Base-by-base conservation (phyloP, 1,284 basidiomycete genomes). In the Golubevia sp. region DNA sequence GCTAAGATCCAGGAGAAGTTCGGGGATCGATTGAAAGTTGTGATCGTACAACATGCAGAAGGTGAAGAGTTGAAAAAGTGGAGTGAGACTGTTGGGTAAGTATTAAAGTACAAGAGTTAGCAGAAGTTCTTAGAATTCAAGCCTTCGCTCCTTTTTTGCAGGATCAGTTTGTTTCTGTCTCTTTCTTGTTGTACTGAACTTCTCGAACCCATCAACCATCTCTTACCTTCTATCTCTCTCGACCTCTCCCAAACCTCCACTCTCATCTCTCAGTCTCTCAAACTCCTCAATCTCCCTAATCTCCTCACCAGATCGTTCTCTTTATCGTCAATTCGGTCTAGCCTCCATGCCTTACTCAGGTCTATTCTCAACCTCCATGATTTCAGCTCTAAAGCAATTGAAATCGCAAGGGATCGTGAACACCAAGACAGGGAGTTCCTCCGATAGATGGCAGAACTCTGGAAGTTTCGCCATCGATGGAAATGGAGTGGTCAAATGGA, bases 401-500 rank as follows among this genome's bases (percentile, higher is more conserved):
- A 62, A 53, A n/a, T 25, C 50, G 21, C 21, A 68, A 44, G 64
- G 64, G 7, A 66, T 66, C 52, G 52, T 51, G 15, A 68, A 66
- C 44, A 65, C 63, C 48, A 18, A 34, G 13, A 66, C 67, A 11
- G 58, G 66, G 8, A 23, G 49, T 21, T 63, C 63, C 1, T 57
- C 53, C 6, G 55, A 53, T 24, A 50, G 67, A 15, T 68, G 65
- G 55, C 67, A 66, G 49, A 68, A 68, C 52, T 58, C 53, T 13
- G 67, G 67, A 23, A 61, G 63, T 5, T 66, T 68, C 27, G 67
- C 65, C 2, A 53, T 68, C 18, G 59, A 66, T 49, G 27, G 48
- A 27, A 24, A 50, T 21, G 67, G 67, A n/a, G 56, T n/a, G 15
- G 67, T 68, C 5, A 53, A 21, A 30, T 68, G 59, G 59, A n/a